Conservation (phyloP, 371 early-diverging fungal species). For the Mucor circinelloides region DNA sequence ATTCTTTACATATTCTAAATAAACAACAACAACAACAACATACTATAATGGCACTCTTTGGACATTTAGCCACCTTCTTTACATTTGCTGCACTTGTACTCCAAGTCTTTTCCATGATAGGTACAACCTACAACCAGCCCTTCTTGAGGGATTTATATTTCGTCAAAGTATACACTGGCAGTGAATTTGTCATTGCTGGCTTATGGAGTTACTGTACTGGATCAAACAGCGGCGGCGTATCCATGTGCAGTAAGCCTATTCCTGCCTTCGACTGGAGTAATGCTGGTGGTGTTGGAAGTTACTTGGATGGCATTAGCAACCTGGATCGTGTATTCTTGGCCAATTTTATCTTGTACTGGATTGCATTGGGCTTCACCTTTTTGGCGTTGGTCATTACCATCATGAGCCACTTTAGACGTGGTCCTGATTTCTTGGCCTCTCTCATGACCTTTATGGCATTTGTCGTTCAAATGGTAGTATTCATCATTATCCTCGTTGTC, state of each 20-base stretch:
- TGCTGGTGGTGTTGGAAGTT: neutral
- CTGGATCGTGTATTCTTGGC: slow-evolving; percentile 34
- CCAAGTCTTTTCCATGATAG: slow-evolving; percentile 46
- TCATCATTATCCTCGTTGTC: slow-evolving; percentile 30
- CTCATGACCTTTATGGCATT: slow-evolving; percentile 30
- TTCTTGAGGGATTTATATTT: slow-evolving; percentile 45
- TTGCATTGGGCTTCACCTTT: slow-evolving; percentile 41
- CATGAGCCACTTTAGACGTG: slow-evolving; percentile 34
- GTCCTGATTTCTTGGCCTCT: slow-evolving; percentile 35
- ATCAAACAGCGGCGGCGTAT: slow-evolving; percentile 5
- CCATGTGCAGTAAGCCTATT: slow-evolving; percentile 33
- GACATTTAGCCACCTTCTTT: slow-evolving; percentile 41
- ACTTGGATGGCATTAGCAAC: slow-evolving; percentile 7
- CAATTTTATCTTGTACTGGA: slow-evolving; percentile 46
- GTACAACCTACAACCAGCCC: slow-evolving; percentile 42
- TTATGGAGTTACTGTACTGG: slow-evolving; percentile 48
- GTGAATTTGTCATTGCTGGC: slow-evolving; percentile 35
- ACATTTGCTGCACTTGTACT: slow-evolving; percentile 50
- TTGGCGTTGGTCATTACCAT: slow-evolving; percentile 40
- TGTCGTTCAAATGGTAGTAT: slow-evolving; percentile 23
- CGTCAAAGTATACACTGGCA: slow-evolving; percentile 25
- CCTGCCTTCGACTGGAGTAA: slow-evolving; percentile 49
- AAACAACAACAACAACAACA: too few relatives aligned
- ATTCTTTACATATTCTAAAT: neutral
- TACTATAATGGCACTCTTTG: slow-evolving; percentile 22